Percentiles rank a stretch among this genome's conserved stretches.
These are phyloP conservation scores for Vanrija humicola DNA, from an alignment of 1,284 basidiomycete species.

Conservation along the genomic window DNA sequence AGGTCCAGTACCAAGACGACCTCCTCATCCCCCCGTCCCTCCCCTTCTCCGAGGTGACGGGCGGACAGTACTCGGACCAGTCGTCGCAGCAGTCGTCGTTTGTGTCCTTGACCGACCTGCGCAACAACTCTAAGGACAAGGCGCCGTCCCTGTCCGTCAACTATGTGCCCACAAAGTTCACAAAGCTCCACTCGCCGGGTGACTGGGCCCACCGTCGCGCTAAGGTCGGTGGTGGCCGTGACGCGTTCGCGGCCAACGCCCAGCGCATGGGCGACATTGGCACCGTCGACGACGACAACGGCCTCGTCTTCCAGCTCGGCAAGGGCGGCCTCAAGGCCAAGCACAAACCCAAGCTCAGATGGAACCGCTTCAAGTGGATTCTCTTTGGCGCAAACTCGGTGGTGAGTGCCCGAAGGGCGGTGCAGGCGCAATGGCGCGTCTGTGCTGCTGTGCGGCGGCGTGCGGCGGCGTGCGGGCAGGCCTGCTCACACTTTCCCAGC, in stretches of 20 bases:
- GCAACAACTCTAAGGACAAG: conserved; percentile 19
- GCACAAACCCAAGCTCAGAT: conserved; percentile 54
- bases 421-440: not conserved
- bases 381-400: conserved; percentile 58
- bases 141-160: conserved; percentile 54
- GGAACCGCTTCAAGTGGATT: conserved; percentile 69
- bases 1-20: conserved; percentile 26
- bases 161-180: conserved; percentile 65
- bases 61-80: conserved; percentile 10
- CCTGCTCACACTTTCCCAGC: conserved; percentile 39
- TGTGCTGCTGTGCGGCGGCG: too few species aligned
- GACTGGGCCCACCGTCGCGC: conserved; percentile 44
- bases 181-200: conserved; percentile 52
- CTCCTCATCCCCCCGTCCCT: conserved; percentile 28
- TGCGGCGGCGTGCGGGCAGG: too few species aligned
- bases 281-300: conserved; percentile 58
- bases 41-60: conserved; percentile 26
- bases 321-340: conserved; percentile 48
- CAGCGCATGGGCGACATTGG: conserved; percentile 55
- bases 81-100: conserved; percentile 20
- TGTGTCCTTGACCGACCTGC: conserved; percentile 18
- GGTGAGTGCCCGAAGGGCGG: conserved; percentile 46
- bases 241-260: conserved; percentile 54
- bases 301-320: conserved; percentile 49
- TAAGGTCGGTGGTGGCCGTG: conserved; percentile 60